Base-by-base conservation (phyloP, 106 monocot genomes). In the Dactylorhiza incarnata region DNA sequence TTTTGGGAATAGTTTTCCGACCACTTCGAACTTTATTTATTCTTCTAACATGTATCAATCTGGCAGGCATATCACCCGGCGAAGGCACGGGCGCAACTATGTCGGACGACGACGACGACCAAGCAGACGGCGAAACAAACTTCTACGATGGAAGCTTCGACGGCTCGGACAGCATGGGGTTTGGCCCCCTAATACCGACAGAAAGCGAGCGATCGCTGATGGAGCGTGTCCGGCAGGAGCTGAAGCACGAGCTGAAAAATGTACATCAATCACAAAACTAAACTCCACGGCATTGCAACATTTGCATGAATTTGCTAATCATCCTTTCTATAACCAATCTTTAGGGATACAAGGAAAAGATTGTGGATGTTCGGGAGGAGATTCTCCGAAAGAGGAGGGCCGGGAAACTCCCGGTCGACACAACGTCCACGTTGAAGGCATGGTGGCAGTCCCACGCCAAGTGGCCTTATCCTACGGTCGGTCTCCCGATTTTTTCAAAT, bases 371-470 rank as follows among this genome's bases (percentile, higher is more conserved):
- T 45, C 69, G 90, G 73, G 90, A 91, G 59, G 90, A 91, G 83
- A 91, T 91, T 12, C 56, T 91, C 7, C 85, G 90, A 4, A 91
- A 91, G 74, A 59, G 90, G 47, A 81, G 90, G 73, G 90, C 90
- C 26, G 90, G 90, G 8, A 91, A 91, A 52, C 85, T 91, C 26
- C 90, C 90, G 0, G 90, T 87, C 16, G 90, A 87, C 62, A 87
- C 87, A 9, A 85, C 90, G 26, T 87, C 87, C 48, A 61, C 83
- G 13, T 48, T 91, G 23, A 91, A 91, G 81, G 83, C 90, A 17
- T 91, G 90, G 90, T 91, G 90, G 90, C 87, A 91, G 73, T 76
- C 90, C 3, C 90, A 91, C 71, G 83, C 90, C 49, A 91, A 91
- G 72, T 91, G 90, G 90, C 90, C 90, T 23, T 91, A 91, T 51